Base-by-base conservation (phyloP, 1,139 yeast genomes). In the Yamadazyma membranifaciens region DNA sequence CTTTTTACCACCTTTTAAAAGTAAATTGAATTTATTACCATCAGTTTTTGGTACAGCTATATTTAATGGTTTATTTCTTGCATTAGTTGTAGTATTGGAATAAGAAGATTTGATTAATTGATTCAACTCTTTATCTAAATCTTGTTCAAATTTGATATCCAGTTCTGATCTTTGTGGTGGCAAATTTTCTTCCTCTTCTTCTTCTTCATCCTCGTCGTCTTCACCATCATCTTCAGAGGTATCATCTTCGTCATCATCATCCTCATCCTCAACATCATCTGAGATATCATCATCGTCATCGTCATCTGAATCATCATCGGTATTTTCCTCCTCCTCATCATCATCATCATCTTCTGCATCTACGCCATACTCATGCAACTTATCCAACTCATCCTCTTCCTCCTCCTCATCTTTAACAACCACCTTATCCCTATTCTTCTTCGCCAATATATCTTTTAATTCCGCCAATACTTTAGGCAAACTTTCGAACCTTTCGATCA, bases 81-180 rank as follows among this genome's bases (percentile, higher is more conserved):
- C 12, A 13, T 11, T 20, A 20, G n/a, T 11, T 15, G 12, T 3
- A 20, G 12, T 13, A 12, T 9, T 13, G 6, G 45, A 7, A 28
- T 75, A 60, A 2, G 85, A 72, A 32, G 78, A 82, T 26, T 63
- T 54, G 40, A 80, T 62, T 52, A 82, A 60, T 41, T 60, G 63
- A 40, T 73, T 74, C 47, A 76, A 74, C 49, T 81, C 83, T 41
- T 62, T 69, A 36, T 81, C 86, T 40, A 83, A 54, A 20, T 73
- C 77, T 7, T 69, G 74, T 15, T 73, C 77, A 36, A 76, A 67
- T 46, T 66, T 71, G 33, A 58, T 63, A 6, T 41, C 47, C 3
- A 34, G 45, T 13, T 41, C 44, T 10, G 39, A 43, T 20, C 50
- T 55, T 42, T 49, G 50, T 13, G 49, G 40, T 5, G 28, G 28